phyloP scores from a whole-genome alignment of 1,139 yeast species.

The Schwanniomyces etchellsii region DNA sequence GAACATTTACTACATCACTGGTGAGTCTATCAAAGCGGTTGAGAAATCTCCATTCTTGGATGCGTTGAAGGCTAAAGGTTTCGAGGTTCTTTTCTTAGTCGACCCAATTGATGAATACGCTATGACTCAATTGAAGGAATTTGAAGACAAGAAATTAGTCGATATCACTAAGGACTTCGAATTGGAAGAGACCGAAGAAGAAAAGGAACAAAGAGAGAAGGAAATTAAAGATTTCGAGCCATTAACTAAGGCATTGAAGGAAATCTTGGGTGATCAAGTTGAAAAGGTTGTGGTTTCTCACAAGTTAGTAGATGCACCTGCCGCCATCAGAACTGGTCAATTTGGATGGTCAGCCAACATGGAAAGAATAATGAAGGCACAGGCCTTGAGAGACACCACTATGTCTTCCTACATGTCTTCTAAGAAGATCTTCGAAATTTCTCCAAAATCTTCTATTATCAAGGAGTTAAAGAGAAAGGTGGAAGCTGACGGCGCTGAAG shows the following conservation, averaged over 20 bases:
- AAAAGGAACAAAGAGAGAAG: conserved; percentile 88
- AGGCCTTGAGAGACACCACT: conserved; percentile 97
- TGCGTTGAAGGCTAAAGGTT: conserved; percentile 96
- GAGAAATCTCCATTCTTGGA: conserved; percentile 99
- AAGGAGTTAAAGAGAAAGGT: conserved; percentile 94
- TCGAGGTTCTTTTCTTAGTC: conserved; percentile 95
- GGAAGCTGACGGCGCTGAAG: conserved; percentile 95
- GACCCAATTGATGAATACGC: conserved; percentile 99
- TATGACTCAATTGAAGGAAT: conserved; percentile 98
- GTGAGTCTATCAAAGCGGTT: conserved; percentile 96
- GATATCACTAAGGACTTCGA: conserved; percentile 99
- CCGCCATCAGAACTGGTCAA: conserved; percentile 99
- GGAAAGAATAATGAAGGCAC: conserved; percentile 99
- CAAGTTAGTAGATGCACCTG: conserved; percentile 97
- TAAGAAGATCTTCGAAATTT: conserved; percentile 97
- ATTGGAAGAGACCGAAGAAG: conserved; percentile 98
- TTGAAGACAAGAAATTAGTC: conserved; percentile 97
- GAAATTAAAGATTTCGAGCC: conserved; percentile 90
- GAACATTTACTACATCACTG: conserved; percentile 98
- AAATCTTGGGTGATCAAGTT: conserved; percentile 95
- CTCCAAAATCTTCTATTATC: conserved; percentile 94
- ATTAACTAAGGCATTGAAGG: conserved; percentile 93
- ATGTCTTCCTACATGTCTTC: conserved; percentile 99
- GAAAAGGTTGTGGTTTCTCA: conserved; percentile 99
- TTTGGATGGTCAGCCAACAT: conserved; percentile 99